phyloP scores from a whole-genome alignment of 2,329 filamentous ascomycete species.

The Colletotrichum nymphaeae region DNA sequence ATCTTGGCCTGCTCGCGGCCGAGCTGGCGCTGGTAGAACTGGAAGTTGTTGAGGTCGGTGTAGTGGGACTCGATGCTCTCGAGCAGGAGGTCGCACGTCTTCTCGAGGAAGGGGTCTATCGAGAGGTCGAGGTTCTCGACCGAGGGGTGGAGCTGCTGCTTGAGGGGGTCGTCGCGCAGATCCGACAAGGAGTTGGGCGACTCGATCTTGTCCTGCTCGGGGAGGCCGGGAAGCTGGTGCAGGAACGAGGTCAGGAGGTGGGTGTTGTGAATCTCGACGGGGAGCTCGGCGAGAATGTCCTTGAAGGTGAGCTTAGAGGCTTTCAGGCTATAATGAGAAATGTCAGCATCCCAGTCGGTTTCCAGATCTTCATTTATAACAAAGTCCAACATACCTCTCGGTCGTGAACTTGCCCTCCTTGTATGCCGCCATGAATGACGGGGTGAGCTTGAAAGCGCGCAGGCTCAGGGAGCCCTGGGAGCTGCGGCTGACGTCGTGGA shows the following conservation, averaged over 20 bases:
- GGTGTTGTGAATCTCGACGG: conserved; percentile 93
- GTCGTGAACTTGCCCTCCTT: conserved; percentile 99
- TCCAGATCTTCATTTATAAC: too few species aligned
- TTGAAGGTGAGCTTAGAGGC: conserved; percentile 94
- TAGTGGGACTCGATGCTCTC: conserved; percentile 98
- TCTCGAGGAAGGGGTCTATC: conserved; percentile 97
- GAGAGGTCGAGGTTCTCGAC: conserved; percentile 90
- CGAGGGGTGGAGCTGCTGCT: conserved; percentile 82
- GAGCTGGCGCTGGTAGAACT: conserved; percentile 93
- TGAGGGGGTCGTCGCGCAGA: conserved; percentile 73
- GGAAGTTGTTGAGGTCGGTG: conserved; percentile 99
- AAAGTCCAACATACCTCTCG: conserved; percentile 73
- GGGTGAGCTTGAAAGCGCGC: conserved; percentile 90
- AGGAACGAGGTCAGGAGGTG: conserved; percentile 96
- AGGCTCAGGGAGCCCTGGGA: conserved; percentile 91
- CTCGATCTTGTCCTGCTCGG: conserved; percentile 74
- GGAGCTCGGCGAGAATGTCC: conserved; percentile 92
- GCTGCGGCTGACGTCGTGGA: conserved; percentile 96
- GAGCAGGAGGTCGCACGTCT: conserved; percentile 95
- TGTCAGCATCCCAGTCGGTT: too few species aligned
- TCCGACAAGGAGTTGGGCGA: conserved; percentile 84
- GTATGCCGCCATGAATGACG: conserved; percentile 87
- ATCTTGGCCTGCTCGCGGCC: conserved; percentile 97
- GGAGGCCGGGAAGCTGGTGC: conserved; percentile 84
- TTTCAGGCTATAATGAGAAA: conserved; percentile 66